Percentiles rank a stretch among this genome's conserved stretches.
Conservation (phyloP, 192 early-diverging fungal genomes). For the Coemansia biformis region DNA sequence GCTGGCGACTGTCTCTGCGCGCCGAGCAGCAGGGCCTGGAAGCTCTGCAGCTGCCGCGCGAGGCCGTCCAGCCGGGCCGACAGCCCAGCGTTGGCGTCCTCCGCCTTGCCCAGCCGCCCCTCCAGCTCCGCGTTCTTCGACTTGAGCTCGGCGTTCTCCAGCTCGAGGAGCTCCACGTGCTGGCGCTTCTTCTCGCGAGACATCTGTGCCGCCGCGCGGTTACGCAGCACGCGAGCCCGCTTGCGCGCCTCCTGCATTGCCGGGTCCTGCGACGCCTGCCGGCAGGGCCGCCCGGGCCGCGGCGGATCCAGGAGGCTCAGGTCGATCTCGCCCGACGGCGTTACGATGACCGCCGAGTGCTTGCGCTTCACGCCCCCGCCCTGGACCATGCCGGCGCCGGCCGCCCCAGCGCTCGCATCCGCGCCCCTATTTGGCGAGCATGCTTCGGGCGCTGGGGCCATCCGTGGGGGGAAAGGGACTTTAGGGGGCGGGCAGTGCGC, state of each 20-base stretch:
- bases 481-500: no score
- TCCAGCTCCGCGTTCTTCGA: constrained; percentile 46
- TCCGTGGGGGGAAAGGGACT: not conserved
- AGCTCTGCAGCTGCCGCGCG: constrained; percentile 40
- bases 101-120: constrained; percentile 33
- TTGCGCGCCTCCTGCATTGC: constrained; percentile 50
- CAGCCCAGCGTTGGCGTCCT: constrained; percentile 28
- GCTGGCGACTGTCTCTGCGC: constrained; percentile 15
- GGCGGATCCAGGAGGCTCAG: constrained; percentile 37
- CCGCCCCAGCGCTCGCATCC: constrained; percentile 27
- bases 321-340: constrained; percentile 32
- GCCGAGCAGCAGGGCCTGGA: constrained; percentile 32
- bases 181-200: constrained; percentile 87
- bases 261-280: constrained; percentile 36
- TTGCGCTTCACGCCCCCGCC: constrained; percentile 39
- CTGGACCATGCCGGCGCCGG: constrained; percentile 5
- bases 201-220: constrained; percentile 79
- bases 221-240: constrained; percentile 79
- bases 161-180: constrained; percentile 71
- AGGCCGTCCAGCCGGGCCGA: constrained; percentile 34
- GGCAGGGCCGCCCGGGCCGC: constrained; percentile 39
- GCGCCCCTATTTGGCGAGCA: constrained; percentile 3
- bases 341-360: constrained; percentile 17
- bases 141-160: constrained; percentile 60
- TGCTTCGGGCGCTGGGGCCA: constrained; percentile 1